Conservation (phyloP, 2,329 filamentous ascomycete species). For the Cladosporium velox region DNA sequence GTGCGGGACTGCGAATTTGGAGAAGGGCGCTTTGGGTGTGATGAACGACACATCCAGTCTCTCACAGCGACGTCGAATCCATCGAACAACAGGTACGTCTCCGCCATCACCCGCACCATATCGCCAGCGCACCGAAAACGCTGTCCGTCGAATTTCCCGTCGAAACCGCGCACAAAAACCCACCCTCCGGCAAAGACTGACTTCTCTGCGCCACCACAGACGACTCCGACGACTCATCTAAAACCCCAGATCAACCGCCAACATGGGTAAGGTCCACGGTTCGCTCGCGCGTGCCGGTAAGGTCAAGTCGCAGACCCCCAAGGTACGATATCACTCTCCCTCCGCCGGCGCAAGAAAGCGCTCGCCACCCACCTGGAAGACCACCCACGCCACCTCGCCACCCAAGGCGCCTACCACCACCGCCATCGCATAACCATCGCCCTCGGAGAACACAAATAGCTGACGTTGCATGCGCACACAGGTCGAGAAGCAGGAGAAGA, state of each 20-base stretch:
- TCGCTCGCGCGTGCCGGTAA: conserved; percentile 95
- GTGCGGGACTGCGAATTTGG: conserved; percentile 19
- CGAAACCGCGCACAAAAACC: conserved; percentile 12
- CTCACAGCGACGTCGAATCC: conserved; percentile 20
- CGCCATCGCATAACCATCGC: not conserved
- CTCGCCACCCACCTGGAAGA: conserved; percentile 13
- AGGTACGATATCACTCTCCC: conserved; percentile 60
- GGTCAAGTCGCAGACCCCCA: conserved; percentile 95
- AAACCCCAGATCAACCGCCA: conserved; percentile 49
- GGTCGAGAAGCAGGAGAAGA: conserved; percentile 92
- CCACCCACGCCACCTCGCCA: conserved; percentile 26
- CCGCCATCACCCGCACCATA: conserved; percentile 14
- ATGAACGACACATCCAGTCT: conserved; percentile 15
- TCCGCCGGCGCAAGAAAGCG: conserved; percentile 7
- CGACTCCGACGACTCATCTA: conserved; percentile 25
- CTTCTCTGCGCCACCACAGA: conserved; percentile 16
- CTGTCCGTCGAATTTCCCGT: not conserved
- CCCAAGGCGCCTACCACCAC: conserved; percentile 28
- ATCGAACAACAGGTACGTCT: conserved; percentile 22
- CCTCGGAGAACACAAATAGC: conserved; percentile 24
- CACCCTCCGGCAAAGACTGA: conserved; percentile 3
- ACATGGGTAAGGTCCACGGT: conserved; percentile 92
- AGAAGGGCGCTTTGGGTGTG: conserved; percentile 11
- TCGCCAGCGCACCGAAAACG: conserved; percentile 11
- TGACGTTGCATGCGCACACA: conserved; percentile 43